These are phyloP conservation scores for Achlya hypogyna DNA, from an alignment of 352 stramenopile species.

Conservation along the genomic window DNA sequence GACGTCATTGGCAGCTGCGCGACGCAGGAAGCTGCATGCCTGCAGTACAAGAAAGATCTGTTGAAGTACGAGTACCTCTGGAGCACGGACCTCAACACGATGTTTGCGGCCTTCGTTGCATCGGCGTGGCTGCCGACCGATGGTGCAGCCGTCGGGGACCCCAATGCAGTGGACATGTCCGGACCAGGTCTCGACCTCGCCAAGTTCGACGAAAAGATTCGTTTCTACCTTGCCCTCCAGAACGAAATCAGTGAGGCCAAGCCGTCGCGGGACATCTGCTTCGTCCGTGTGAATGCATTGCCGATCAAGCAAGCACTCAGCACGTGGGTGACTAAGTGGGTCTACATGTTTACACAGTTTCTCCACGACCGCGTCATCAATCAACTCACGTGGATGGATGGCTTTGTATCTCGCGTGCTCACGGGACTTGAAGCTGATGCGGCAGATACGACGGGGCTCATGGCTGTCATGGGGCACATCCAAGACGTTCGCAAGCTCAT, in stretches of 20 bases:
- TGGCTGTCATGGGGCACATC: conserved; percentile 85
- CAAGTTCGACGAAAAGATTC: conserved; percentile 87
- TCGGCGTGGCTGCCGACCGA: conserved; percentile 40
- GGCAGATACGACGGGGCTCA: conserved; percentile 45
- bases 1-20: conserved; percentile 78
- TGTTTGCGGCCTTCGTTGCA: conserved; percentile 78
- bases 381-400: conserved; percentile 76
- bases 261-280: conserved; percentile 79
- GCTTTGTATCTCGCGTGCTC: conserved; percentile 76
- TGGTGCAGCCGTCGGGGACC: background rate
- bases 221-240: conserved; percentile 78
- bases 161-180: conserved; percentile 30
- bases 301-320: conserved; percentile 92
- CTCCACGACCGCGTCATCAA: conserved; percentile 84
- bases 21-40: conserved; percentile 56
- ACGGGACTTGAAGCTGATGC: conserved; percentile 52
- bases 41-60: conserved; percentile 55
- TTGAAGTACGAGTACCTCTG: conserved; percentile 89
- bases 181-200: conserved; percentile 65
- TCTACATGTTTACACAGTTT: conserved; percentile 91
- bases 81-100: conserved; percentile 82
- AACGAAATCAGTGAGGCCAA: conserved; percentile 87
- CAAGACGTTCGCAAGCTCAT: conserved; percentile 80
- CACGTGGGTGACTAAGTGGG: conserved; percentile 93
- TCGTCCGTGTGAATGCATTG: conserved; percentile 87